phyloP scores from a whole-genome alignment of 2,329 filamentous ascomycete genomes.

The Conoideocrella luteorostrata region DNA sequence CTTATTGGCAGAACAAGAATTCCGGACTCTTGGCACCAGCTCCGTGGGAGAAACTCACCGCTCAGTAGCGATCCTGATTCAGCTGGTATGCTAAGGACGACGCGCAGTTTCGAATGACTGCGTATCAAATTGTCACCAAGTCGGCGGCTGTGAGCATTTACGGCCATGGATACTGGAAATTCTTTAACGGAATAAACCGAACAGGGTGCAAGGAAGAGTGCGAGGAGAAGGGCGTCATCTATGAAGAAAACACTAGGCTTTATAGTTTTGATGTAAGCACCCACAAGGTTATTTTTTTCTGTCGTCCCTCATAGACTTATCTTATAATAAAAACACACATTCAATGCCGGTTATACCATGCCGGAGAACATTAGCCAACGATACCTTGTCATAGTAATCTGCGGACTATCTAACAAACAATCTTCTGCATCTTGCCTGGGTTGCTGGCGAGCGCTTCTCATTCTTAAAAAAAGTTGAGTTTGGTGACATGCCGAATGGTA shows the following conservation, averaged over 20 bases:
- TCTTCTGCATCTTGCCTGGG: no score
- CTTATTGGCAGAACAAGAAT: slow-evolving; percentile 32
- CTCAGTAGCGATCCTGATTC: slow-evolving; percentile 20
- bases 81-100: slow-evolving; percentile 19
- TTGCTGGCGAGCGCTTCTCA: no score
- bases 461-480: no score
- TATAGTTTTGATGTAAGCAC: slow-evolving; percentile 23
- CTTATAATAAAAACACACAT: no score
- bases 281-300: no score
- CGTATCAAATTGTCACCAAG: slow-evolving; percentile 13
- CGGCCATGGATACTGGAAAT: slow-evolving; percentile 21
- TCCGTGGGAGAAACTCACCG: slow-evolving; percentile 27
- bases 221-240: slow-evolving; percentile 15
- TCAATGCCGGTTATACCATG: no score
- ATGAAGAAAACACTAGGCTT: slow-evolving; percentile 12
- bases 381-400: no score
- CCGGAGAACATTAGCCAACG: no score
- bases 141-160: slow-evolving; percentile 13
- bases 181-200: slow-evolving; percentile 17
- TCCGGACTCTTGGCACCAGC: slow-evolving; percentile 27
- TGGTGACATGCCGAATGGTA: no score
- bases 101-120: slow-evolving; percentile 14
- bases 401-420: no score
- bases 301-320: no score
- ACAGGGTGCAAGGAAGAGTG: slow-evolving; percentile 11